Evolutionary conservation across 2,329 filamentous ascomycete species (phyloP).

Genomic region (Polychaeton citri): DNA sequence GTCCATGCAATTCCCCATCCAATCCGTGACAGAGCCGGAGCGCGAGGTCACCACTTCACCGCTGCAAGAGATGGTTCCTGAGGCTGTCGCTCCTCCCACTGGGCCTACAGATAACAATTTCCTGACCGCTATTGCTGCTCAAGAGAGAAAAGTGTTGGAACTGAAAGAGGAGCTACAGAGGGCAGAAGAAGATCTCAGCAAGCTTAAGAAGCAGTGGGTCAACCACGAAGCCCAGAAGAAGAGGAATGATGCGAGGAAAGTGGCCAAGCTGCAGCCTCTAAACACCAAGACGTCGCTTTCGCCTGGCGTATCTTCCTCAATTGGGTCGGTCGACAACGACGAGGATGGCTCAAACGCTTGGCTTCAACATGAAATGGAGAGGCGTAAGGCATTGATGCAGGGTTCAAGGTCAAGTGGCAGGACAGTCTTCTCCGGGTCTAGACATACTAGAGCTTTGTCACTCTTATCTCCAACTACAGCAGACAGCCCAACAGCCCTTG

Average conservation of each 20-base stretch:
- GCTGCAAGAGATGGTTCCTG: constrained; percentile 5
- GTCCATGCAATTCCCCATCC: constrained; percentile 36
- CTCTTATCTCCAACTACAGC: constrained; percentile 52
- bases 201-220: constrained; percentile 74
- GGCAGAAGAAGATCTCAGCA: constrained; percentile 63
- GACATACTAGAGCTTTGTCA: constrained; percentile 57
- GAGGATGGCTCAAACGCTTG: constrained; percentile 31
- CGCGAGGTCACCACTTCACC: constrained; percentile 1
- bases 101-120: constrained; percentile 39
- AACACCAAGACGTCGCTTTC: constrained; percentile 21
- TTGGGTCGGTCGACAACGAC: constrained; percentile 24
- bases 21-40: constrained; percentile 16
- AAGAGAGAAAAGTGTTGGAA: constrained; percentile 83
- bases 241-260: constrained; percentile 49
- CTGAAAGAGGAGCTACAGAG: constrained; percentile 76
- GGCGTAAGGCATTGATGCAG: constrained; percentile 54
- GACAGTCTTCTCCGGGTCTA: constrained; percentile 49
- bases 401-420: constrained; percentile 36
- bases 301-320: not conserved
- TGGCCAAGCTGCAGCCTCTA: constrained; percentile 46
- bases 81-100: constrained; percentile 34
- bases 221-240: constrained; percentile 65
- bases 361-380: constrained; percentile 52
- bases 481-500: not conserved
- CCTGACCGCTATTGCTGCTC: constrained; percentile 78